Conservation (phyloP, 495 filamentous ascomycete species). For the Lasiosphaeria miniovina region DNA sequence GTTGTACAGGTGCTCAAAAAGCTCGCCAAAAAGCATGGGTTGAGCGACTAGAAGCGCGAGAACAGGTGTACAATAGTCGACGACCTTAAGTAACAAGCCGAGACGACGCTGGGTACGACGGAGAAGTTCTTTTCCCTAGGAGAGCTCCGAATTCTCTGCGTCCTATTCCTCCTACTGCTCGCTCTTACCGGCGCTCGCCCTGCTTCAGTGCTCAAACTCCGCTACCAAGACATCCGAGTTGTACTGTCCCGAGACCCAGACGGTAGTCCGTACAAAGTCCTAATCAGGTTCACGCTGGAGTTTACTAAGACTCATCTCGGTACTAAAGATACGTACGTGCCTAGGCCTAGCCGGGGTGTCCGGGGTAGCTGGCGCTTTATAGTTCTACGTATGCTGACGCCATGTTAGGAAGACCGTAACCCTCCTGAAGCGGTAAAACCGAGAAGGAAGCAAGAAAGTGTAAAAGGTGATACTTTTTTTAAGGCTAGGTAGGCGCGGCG, state of each 20-base stretch:
- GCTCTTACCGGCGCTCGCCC: conserved; percentile 9
- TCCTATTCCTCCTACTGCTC: conserved; percentile 13
- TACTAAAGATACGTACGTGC: conserved; percentile 9
- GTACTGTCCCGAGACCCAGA: conserved; percentile 5
- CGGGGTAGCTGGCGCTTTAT: conserved; percentile 6
- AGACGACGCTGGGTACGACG: conserved; percentile 2
- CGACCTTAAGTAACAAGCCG: conserved; percentile 7
- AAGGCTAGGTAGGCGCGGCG: too few species aligned
- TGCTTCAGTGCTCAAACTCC: conserved; percentile 5
- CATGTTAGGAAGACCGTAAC: conserved; percentile 11
- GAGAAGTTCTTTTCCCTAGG: conserved; percentile 8
- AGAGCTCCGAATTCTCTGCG: conserved; percentile 11
- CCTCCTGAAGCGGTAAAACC: too few species aligned
- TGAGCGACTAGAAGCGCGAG: conserved; percentile 9
- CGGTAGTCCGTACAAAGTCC: conserved; percentile 5
- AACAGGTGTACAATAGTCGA: conserved; percentile 10
- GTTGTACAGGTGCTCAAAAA: conserved; percentile 6
- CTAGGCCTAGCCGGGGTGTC: conserved; percentile 4
- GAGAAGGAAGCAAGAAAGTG: too few species aligned
- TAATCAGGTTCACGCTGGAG: conserved; percentile 12
- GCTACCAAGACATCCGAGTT: conserved; percentile 5
- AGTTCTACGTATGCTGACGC: conserved; percentile 9
- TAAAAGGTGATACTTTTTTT: too few species aligned
- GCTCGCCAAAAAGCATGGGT: conserved; percentile 8
- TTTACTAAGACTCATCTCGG: conserved; percentile 11